Base-by-base conservation (phyloP, 1,284 basidiomycete species). In the Apiotrichum veenhuisii region DNA sequence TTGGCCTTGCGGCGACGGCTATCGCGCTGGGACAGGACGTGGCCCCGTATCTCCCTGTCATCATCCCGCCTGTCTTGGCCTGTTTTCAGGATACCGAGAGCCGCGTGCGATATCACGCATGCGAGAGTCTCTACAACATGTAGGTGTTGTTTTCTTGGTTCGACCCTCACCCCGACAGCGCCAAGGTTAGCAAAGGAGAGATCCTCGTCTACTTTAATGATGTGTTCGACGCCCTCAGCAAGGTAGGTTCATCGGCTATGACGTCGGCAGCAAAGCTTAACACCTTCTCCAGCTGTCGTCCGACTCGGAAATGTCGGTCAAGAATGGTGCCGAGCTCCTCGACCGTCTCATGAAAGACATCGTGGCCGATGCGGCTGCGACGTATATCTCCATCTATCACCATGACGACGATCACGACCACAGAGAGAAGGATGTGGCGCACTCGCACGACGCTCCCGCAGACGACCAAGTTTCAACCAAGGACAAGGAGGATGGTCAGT, bases 61-160 rank as follows among this genome's bases (percentile, higher is more conserved):
- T 98, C 71, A 85, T 97, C 34, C 86, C 87, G 36, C 89, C 91
- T 1, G 83, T 98, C 30, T 82, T 98, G n/a, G 84, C 85, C 41
- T 98, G 95, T 78, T 98, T 98, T 76, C 85, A 87, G 62, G 96
- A 98, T 75, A 83, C 88, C 4, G 96, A 98, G 80, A 92, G 91
- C 76, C 85, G 93, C 72, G 91, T 98, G 62, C 84, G 95, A 48
- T 77, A 77, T 58, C 74, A 77, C 53, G 95, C 95, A 8, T 95
- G 93, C 58, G 95, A 98, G 75, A 94, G 91, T 72, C 81, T 98
- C 69, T 98, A 99, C 81, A 99, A 99, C 78, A 96, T 99, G 67
- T 77, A 55, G 54, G 74, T 53, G 27, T 37, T n/a, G 7, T 0
- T 18, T 20, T 22, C 26, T 10, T 25, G 33, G 22, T 14, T 38